Percentiles rank a stretch among this genome's conserved stretches.
Conservation (phyloP, 148 eudicot genomes). For the Tetragonia tetragonoides region DNA sequence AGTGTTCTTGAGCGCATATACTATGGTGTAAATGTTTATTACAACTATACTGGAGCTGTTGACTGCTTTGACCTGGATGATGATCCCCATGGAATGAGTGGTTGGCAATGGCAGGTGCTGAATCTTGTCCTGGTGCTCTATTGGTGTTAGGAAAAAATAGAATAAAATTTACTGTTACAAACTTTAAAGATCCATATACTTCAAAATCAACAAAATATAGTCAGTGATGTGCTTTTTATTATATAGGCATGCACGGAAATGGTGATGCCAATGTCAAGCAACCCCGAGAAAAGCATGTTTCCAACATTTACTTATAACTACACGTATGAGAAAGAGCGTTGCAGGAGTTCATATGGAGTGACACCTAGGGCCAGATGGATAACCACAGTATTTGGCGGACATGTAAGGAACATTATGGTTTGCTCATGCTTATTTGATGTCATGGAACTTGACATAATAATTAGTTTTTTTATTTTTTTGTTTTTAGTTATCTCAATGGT, state of each 20-base stretch:
- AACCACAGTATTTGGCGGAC: slow-evolving; percentile 91
- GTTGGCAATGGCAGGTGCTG: slow-evolving; percentile 95
- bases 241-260: slow-evolving; percentile 94
- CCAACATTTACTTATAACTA: slow-evolving; percentile 53
- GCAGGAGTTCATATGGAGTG: slow-evolving; percentile 54
- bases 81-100: slow-evolving; percentile 90
- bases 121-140: neutral
- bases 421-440: neutral
- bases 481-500: neutral
- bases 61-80: slow-evolving; percentile 84
- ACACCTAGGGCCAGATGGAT: slow-evolving; percentile 82
- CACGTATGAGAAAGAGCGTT: slow-evolving; percentile 52
- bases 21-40: slow-evolving; percentile 76
- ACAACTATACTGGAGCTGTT: slow-evolving; percentile 76
- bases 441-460: neutral
- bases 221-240: neutral
- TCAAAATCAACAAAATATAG: neutral
- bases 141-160: neutral
- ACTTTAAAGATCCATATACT: neutral
- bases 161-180: neutral
- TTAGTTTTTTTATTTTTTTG: neutral
- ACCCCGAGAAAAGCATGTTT: slow-evolving; percentile 69
- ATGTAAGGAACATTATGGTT: slow-evolving; percentile 43
- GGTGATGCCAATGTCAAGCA: slow-evolving; percentile 94
- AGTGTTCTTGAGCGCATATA: slow-evolving; percentile 63